Evolutionary conservation across 2,329 filamentous ascomycete species (phyloP).

Genomic region (Hypoxylon sp.): DNA sequence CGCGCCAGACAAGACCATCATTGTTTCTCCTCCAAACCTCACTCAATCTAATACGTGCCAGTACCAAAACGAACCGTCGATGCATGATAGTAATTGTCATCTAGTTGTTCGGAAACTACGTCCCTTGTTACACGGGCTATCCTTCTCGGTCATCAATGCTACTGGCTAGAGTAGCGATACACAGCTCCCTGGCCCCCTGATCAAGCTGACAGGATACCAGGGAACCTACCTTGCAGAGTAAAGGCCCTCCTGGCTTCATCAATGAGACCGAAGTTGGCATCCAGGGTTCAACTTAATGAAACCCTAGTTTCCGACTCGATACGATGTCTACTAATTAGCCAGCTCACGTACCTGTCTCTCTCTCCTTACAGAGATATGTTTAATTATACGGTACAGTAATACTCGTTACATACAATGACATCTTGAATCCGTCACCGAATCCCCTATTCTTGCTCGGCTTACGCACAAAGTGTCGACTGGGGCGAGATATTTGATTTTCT

Average conservation of each 20-base stretch:
- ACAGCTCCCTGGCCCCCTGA: neutral
- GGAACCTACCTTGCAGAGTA: neutral
- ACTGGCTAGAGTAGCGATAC: neutral
- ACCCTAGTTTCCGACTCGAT: neutral
- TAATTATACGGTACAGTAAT: neutral
- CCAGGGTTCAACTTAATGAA: neutral
- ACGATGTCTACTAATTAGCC: neutral
- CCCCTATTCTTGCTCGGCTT: constrained; percentile 14
- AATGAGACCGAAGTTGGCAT: neutral
- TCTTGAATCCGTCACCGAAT: neutral
- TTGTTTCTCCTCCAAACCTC: neutral
- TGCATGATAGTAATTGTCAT: neutral
- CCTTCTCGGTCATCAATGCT: neutral
- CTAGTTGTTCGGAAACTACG: neutral
- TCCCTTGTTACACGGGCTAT: neutral
- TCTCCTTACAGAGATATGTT: neutral
- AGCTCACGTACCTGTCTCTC: neutral
- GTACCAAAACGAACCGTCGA: neutral
- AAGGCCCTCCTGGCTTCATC: neutral
- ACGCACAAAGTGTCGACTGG: neutral
- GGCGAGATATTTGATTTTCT: constrained; percentile 1
- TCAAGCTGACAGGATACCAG: neutral
- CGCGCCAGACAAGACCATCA: neutral
- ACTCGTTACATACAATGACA: neutral
- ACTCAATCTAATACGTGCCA: constrained; percentile 1